phyloP scores from a whole-genome alignment of 2,329 filamentous ascomycete species.

The Penicillium polonicum region DNA sequence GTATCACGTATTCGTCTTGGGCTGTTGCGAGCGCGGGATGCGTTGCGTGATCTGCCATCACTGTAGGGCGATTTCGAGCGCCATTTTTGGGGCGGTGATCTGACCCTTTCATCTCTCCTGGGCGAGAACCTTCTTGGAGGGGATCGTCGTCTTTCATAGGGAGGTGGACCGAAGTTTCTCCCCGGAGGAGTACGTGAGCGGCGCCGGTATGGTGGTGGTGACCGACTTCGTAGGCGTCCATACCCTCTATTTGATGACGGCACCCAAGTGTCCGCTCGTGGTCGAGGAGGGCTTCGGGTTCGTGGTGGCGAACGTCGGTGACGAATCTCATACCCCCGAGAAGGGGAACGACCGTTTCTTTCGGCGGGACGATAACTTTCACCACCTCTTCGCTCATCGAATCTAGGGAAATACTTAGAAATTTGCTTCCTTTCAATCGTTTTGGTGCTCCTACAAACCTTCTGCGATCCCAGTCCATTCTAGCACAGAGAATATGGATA shows the following conservation, averaged over 20 bases:
- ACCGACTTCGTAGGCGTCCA: slow-evolving; percentile 44
- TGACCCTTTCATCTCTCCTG: slow-evolving; percentile 38
- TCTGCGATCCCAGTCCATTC: slow-evolving; percentile 46
- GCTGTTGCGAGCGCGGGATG: slow-evolving; percentile 33
- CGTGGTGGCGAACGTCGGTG: slow-evolving; percentile 39
- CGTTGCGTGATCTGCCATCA: slow-evolving; percentile 32
- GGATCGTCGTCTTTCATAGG: slow-evolving; percentile 37
- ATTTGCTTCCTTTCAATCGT: background rate
- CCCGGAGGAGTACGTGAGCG: slow-evolving; percentile 44
- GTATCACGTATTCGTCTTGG: slow-evolving; percentile 38
- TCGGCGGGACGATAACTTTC: slow-evolving; percentile 45
- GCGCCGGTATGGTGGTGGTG: slow-evolving; percentile 41
- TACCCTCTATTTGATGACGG: slow-evolving; percentile 36
- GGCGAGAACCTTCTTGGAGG: slow-evolving; percentile 44
- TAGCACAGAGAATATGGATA: background rate
- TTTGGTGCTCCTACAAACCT: slow-evolving; percentile 34
- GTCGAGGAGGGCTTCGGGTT: slow-evolving; percentile 40
- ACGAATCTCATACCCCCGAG: slow-evolving; percentile 36
- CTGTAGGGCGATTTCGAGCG: slow-evolving; percentile 43
- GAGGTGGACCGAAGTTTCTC: slow-evolving; percentile 35
- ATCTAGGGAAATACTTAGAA: slow-evolving; percentile 27
- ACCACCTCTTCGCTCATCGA: slow-evolving; percentile 44
- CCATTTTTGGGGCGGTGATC: slow-evolving; percentile 40
- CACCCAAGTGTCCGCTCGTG: slow-evolving; percentile 45
- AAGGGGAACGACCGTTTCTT: slow-evolving; percentile 33